A percentile compares a stretch with the other conserved stretches of the same genome.
Conservation (phyloP, 2,329 filamentous ascomycete species). For the Fusarium lateritium region DNA sequence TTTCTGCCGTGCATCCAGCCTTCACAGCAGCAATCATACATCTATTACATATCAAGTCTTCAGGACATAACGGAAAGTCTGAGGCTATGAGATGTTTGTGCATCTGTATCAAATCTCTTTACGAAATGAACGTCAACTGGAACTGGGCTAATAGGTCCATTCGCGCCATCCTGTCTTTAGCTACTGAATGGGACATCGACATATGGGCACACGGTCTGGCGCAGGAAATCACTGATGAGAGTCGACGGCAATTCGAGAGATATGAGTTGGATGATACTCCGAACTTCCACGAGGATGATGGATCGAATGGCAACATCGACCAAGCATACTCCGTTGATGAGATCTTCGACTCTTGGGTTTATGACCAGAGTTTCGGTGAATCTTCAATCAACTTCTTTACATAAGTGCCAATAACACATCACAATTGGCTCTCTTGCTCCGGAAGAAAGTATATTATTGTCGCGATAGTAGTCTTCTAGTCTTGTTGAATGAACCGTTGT, state of each 20-base stretch:
- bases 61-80: background rate
- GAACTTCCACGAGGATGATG: background rate
- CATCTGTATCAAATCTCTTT: constrained; percentile 29
- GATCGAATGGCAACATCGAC: background rate
- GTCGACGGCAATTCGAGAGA: constrained; percentile 27
- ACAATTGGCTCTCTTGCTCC: background rate
- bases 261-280: constrained; percentile 27
- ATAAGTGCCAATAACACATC: background rate
- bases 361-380: constrained; percentile 31
- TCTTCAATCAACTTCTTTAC: constrained; percentile 32
- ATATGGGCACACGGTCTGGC: constrained; percentile 26
- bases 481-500: too few species aligned
- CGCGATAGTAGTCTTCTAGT: too few species aligned
- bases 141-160: constrained; percentile 39
- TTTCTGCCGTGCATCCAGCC: constrained; percentile 34
- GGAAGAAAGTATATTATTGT: too few species aligned
- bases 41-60: constrained; percentile 29
- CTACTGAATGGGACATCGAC: constrained; percentile 31
- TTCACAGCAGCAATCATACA: constrained; percentile 40
- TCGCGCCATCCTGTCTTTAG: constrained; percentile 31
- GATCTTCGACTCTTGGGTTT: constrained; percentile 37
- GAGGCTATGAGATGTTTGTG: constrained; percentile 32
- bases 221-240: constrained; percentile 30
- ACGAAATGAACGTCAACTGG: constrained; percentile 41
- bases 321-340: constrained; percentile 30